Base-by-base conservation (phyloP, 1,284 basidiomycete genomes). In the Ustilago crameri region DNA sequence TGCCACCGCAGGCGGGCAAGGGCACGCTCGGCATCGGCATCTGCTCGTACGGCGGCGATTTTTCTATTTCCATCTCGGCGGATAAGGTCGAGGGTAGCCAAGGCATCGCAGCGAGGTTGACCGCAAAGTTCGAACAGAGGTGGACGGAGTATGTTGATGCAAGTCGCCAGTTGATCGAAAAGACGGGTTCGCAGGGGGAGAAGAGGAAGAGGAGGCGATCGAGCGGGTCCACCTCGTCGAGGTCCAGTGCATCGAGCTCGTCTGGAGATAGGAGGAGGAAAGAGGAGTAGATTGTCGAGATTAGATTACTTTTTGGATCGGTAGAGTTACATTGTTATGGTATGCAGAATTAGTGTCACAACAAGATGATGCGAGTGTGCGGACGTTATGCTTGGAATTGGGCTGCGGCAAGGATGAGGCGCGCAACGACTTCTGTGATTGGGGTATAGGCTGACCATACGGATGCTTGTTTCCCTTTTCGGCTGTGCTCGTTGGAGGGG, bases 11-110 rank as follows among this genome's bases (percentile, higher is more conserved):
- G 44, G 80, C 68, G 0, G 80, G 76, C 12, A 76, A 76, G 38
- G 68, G 67, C 12, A 82, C 78, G 5, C 48, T 79, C 4, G 81
- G 70, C 3, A 82, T 82, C 20, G 81, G 81, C 15, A 78, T 82
- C 55, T 78, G 81, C 51, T 70, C 79, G 18, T 82, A 81, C 55
- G 65, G 52, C 15, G 76, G 69, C 22, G 56, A 57, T 4, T 70
- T 80, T 26, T 58, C 58, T 35, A 63, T 82, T 43, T 75, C 69
- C n/a, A 74, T 79, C 59, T 65, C 75, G 15, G 78, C 80, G 9
- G 81, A 82, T 51, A 35, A 56, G 15, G 78, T 81, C 10, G 57
- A 58, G 17, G 70, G 47, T 0, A 70, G 58, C 20, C 64, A 75
- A 38, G 78, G 77, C 8, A 76, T 70, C 1, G 78, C 78, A 10